A percentile compares a stretch with the other conserved stretches of the same genome.
Evolutionary conservation across 148 eudicot species (phyloP).

Genomic region (Hydrangea macrophylla): DNA sequence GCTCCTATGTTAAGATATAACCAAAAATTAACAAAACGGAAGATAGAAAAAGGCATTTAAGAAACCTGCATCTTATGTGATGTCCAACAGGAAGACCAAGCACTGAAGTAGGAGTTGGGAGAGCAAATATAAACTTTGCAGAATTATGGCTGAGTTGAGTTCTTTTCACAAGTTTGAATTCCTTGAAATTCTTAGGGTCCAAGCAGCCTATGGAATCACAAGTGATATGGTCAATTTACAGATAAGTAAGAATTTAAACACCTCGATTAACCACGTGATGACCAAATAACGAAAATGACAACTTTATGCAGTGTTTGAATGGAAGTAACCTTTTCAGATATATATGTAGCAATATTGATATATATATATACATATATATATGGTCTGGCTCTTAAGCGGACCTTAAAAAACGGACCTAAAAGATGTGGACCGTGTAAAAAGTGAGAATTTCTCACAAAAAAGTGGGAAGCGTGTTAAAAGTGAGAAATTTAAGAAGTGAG

Average conservation of each 20-base stretch:
- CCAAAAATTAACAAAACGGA: background rate
- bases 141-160: slow-evolving; percentile 37
- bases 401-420: too few species aligned
- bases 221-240: background rate
- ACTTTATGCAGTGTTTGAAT: too few species aligned
- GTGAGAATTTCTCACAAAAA: too few species aligned
- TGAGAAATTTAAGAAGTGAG: too few species aligned
- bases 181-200: slow-evolving; percentile 32
- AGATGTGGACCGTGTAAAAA: too few species aligned
- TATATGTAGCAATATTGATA: too few species aligned
- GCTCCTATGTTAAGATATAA: background rate
- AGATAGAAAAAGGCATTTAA: background rate
- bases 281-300: background rate
- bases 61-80: slow-evolving; percentile 44
- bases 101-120: slow-evolving; percentile 38
- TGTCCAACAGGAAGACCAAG: slow-evolving; percentile 47
- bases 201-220: slow-evolving; percentile 29
- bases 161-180: slow-evolving; percentile 39
- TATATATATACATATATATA: too few species aligned
- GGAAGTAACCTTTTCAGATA: too few species aligned
- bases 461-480: too few species aligned
- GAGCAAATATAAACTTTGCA: slow-evolving; percentile 38
- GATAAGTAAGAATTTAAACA: background rate
- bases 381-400: too few species aligned
- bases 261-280: background rate